These are phyloP conservation scores for Mrakia gelida DNA, from an alignment of 768 basidiomycete genomes.

Conservation along the genomic window DNA sequence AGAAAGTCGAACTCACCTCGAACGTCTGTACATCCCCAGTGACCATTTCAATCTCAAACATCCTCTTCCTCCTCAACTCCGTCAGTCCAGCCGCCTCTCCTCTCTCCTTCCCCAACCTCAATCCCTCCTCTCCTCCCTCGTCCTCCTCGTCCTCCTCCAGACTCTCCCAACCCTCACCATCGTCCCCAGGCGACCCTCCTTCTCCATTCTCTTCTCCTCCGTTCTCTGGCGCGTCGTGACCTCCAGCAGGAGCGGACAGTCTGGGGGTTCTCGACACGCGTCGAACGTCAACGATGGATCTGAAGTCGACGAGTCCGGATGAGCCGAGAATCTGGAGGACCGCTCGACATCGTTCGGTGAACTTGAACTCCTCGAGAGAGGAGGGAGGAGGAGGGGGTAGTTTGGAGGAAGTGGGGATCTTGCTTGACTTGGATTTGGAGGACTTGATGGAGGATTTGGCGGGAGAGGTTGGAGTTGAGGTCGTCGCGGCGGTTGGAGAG, in stretches of 20 bases:
- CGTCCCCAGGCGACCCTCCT: slow-evolving; percentile 34
- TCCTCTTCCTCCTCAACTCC: slow-evolving; percentile 57
- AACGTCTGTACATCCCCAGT: slow-evolving; percentile 68
- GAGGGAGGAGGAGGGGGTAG: slow-evolving; percentile 15
- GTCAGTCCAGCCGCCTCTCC: slow-evolving; percentile 34
- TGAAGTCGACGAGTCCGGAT: slow-evolving; percentile 63
- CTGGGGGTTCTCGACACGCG: slow-evolving; percentile 47
- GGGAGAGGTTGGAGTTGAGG: background rate
- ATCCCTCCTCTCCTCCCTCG: slow-evolving; percentile 17
- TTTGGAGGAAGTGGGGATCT: background rate
- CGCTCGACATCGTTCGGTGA: slow-evolving; percentile 39
- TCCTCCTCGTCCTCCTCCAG: slow-evolving; percentile 33
- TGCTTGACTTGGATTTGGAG: background rate
- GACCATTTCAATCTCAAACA: slow-evolving; percentile 70
- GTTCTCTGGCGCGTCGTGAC: background rate
- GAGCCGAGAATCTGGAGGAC: slow-evolving; percentile 42
- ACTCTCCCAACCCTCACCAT: slow-evolving; percentile 24
- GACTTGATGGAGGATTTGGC: background rate
- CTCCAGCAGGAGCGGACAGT: background rate
- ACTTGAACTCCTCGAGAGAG: slow-evolving; percentile 35
- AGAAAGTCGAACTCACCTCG: slow-evolving; percentile 54
- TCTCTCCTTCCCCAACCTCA: slow-evolving; percentile 33
- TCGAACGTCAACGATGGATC: slow-evolving; percentile 61
- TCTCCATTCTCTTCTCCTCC: background rate
- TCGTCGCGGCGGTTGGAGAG: background rate